phyloP scores from a whole-genome alignment of 495 filamentous ascomycete genomes.

The Aspergillus diversus region DNA sequence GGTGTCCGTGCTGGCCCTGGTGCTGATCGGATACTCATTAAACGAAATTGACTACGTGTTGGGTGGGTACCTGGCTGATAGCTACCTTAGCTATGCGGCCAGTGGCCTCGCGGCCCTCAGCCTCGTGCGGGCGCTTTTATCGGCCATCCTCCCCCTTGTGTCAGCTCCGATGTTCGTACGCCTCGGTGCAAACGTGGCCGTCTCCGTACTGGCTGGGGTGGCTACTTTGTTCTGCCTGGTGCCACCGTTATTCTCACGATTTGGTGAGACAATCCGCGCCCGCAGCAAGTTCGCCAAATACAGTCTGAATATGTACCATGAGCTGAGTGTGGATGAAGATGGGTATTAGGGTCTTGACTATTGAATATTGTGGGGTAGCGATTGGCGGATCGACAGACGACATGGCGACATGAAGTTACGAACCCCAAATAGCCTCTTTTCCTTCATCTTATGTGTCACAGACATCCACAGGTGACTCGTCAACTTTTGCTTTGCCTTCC shows the following conservation, averaged over 20 bases:
- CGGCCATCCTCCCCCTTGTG: slow-evolving; percentile 53
- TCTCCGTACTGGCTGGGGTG: slow-evolving; percentile 48
- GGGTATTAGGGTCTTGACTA: slow-evolving; percentile 20
- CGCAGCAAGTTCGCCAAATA: slow-evolving; percentile 54
- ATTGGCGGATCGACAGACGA: neutral
- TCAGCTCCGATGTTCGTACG: slow-evolving; percentile 46
- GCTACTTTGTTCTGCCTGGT: slow-evolving; percentile 51
- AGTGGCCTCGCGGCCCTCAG: slow-evolving; percentile 56
- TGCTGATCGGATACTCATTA: slow-evolving; percentile 55
- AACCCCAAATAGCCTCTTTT: neutral
- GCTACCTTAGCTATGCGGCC: slow-evolving; percentile 56
- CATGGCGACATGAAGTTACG: neutral
- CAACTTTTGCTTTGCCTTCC: slow-evolving; percentile 11
- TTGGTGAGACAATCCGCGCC: slow-evolving; percentile 47
- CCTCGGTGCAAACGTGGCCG: slow-evolving; percentile 48
- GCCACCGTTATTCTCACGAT: slow-evolving; percentile 49
- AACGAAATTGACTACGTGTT: slow-evolving; percentile 57
- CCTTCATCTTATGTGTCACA: slow-evolving; percentile 10
- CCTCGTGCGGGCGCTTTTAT: slow-evolving; percentile 50
- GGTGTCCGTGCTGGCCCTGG: slow-evolving; percentile 45
- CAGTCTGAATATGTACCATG: slow-evolving; percentile 45
- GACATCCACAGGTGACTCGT: slow-evolving; percentile 11
- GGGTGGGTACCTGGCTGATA: slow-evolving; percentile 57
- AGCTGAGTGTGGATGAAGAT: slow-evolving; percentile 32
- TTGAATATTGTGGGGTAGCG: neutral